A percentile compares a stretch with the other conserved stretches of the same genome.
Evolutionary conservation across 108 stramenopile species (phyloP).

Genomic region (Aurantiochytrium sp.): DNA sequence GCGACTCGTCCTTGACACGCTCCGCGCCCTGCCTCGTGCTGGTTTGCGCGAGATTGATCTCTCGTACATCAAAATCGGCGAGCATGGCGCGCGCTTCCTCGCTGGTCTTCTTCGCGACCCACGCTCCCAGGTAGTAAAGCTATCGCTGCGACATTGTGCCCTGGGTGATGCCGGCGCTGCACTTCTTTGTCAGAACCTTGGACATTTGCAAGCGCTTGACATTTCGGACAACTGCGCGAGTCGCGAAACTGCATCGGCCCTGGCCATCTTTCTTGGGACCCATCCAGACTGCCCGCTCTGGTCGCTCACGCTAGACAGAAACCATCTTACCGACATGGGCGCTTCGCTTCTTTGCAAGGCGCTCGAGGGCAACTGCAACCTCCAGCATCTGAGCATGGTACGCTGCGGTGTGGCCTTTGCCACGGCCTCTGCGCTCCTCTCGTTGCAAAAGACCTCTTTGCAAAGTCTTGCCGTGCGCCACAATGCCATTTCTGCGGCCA

Average conservation of each 20-base stretch:
- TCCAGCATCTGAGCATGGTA: not conserved
- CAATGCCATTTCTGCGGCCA: not conserved
- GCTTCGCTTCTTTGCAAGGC: not conserved
- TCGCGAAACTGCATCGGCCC: not conserved
- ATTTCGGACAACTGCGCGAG: not conserved
- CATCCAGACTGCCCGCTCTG: not conserved
- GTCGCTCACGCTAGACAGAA: not conserved
- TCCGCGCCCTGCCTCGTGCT: not conserved
- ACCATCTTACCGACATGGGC: not conserved
- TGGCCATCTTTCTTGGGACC: not conserved
- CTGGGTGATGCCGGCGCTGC: not conserved
- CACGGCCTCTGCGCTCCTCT: not conserved
- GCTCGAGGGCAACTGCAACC: not conserved
- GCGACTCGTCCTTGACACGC: not conserved
- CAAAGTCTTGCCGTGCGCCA: not conserved
- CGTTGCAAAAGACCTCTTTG: not conserved
- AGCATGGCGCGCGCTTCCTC: not conserved
- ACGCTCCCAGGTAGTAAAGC: not conserved
- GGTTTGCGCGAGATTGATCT: not conserved
- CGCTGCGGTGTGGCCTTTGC: not conserved
- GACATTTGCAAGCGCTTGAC: not conserved
- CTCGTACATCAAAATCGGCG: not conserved
- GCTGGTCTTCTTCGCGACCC: not conserved
- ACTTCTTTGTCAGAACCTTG: not conserved
- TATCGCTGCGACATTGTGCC: not conserved